Evolutionary conservation across 2,329 filamentous ascomycete species (phyloP), one percentile per base, ranked within the genome.

Genomic region (Colletotrichum tofieldiae): DNA sequence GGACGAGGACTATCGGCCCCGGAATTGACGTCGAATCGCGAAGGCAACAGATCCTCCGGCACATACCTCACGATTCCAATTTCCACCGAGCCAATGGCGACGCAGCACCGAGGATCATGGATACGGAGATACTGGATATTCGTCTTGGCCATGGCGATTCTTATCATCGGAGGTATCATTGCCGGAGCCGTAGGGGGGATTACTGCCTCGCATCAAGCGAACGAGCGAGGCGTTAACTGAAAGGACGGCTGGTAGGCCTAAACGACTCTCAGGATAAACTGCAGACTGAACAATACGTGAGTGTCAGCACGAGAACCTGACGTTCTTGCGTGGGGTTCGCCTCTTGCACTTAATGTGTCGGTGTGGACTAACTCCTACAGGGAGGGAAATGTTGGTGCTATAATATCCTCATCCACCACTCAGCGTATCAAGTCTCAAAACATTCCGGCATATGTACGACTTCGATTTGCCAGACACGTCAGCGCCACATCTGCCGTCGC

Each of bases 81-180:
- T 7, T 69, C 66, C 1, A 49, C 59, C 5, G 65, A 39, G 12
- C 54, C 29, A 3, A 35, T 20, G 23, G 26, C 52, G 3, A 5
- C 37, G 23, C 20, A 23, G 29, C 23, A n/a, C 14, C 56, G 32
- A 41, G 18, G 59, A 11, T 45, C 52, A 9, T 72, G 70, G 65
- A 47, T 67, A 45, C 59, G 65, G 18, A 45, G 70, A 29, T 72
- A 72, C 20, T 72, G 70, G 70, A 69, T 72, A 0, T 72, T 72
- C 12, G 54, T 65, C 9, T 29, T 72, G 32, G 70, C 70, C 20
- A 72, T 72, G 70, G 35, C 59, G 3, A 60, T 72, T 9, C 65
- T 72, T 1, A 20, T 72, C 20, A 29, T 65, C 18, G 70, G 70
- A 9, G 70, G 70, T 1, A 65, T 72, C 32, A 68, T 72, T 20